Base-by-base conservation (phyloP, 73 alveolate genomes). In the Diophrys sp. region DNA sequence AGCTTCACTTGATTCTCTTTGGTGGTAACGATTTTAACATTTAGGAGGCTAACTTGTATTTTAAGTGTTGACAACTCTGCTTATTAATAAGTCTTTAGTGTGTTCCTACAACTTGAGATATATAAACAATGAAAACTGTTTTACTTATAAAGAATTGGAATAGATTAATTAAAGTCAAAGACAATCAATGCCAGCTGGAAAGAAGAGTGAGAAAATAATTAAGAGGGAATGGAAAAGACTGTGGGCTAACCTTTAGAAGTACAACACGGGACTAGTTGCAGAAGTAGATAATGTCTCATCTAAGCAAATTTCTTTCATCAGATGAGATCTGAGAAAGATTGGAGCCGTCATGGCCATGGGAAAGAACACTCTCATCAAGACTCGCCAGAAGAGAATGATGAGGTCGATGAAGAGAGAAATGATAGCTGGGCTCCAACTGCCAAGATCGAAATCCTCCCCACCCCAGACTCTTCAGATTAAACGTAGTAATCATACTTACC, bases 401-500 rank as follows among this genome's bases (percentile, higher is more conserved):
- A 66, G 54, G 94, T 82, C 76, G 81, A 81, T 80, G 94, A 81
- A 33, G 70, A 87, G 81, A 73, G 94, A 75, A 80, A 87, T 70
- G 89, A 87, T 34, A 74, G 72, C 70, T 87, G 90, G 90, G 67
- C 75, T 75, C 54, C 66, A 81, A 1, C 82, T 71, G 88, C 79
- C 23, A 34, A 74, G 75, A 29, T 87, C 23, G 87, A 87, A 18
- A 70, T 31, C 80, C 77, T 87, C 54, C 56, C 76, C n/a, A n/a
- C n/a, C n/a, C n/a, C 30, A 31, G 27, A 31, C 72, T 82, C 29
- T 67, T 82, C 70, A 82, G 70, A 66, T 90, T 91, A 14, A 92
- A 96, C 79, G 93, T 96, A 74, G 97, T 95, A 62, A 78, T 93
- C 70, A 89, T 96, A 80, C 95, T 96, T 93, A 86, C 97, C 75